Evolutionary conservation across 208 protist genomes (phyloP), one percentile per base, ranked within the genome.

Genomic region (Leishmania aethiopica): DNA sequence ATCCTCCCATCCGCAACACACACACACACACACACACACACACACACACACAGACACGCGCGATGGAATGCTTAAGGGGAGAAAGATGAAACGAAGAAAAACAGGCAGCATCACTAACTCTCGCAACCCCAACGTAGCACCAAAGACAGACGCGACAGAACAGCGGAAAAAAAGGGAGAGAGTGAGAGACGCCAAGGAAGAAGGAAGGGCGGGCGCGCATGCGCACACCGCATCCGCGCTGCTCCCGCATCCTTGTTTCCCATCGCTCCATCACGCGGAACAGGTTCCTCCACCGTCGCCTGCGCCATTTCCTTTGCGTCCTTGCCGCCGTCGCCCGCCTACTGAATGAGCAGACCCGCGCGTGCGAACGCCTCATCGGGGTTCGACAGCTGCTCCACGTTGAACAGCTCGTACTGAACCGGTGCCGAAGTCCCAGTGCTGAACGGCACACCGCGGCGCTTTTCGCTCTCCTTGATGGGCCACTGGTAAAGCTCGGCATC

Each of bases 401-500:
- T 97, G 87, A 90, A 97, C 37, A 95, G 77, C 84, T 97, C 92
- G 55, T 96, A 88, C 85, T 95, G 92, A 40, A 94, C 69, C 15
- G 92, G 78, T n/a, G 85, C 67, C 70, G 85, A 84, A 47, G 83
- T 84, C 73, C 90, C 86, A 49, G 81, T 86, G 83, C 84, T 85
- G 78, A 96, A 91, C 5, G 88, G 70, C 28, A 96, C 89, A 62
- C 92, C 94, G 84, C 94, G 94, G 76, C 90, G 89, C 80, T 92
- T 93, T 88, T 97, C 92, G 11, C 76, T 81, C 51, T 95, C 92
- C 80, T 94, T 96, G 87, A 96, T 94, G 59, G 89, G 86, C 92
- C 92, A 97, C 85, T 97, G 94, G 84, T 97, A 97, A 17, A 97
- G 80, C 84, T 96, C 90, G 37, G 94, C 94, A 62, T 97, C 94